These are phyloP conservation scores for Lecanicillium sp. DNA, from an alignment of 2,329 filamentous ascomycete species.

Conservation along the genomic window DNA sequence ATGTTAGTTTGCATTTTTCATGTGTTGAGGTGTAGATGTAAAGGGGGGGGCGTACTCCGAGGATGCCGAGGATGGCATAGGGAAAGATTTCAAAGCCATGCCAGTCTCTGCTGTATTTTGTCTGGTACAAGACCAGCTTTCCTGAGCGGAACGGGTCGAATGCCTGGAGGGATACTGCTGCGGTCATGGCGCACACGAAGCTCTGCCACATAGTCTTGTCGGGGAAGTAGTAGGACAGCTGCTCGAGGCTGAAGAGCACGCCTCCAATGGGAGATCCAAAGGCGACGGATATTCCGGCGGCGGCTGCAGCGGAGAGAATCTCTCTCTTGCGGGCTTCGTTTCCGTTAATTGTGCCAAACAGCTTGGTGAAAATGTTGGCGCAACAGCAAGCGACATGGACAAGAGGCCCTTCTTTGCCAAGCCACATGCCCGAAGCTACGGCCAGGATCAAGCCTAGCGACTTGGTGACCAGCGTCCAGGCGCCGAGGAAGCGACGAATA, in stretches of 20 bases:
- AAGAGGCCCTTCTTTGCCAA: conserved; percentile 90
- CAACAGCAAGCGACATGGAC: conserved; percentile 97
- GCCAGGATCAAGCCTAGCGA: conserved; percentile 85
- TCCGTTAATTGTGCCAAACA: conserved; percentile 68
- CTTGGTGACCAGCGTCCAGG: conserved; percentile 85
- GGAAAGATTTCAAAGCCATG: conserved; percentile 90
- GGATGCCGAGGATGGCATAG: conserved; percentile 75
- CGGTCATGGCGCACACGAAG: conserved; percentile 99
- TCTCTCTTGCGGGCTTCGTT: conserved; percentile 96
- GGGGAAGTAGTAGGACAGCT: conserved; percentile 94
- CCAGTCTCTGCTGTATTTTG: conserved; percentile 87
- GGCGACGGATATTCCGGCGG: conserved; percentile 86
- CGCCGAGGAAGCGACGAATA: conserved; percentile 76
- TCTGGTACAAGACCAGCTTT: conserved; percentile 92
- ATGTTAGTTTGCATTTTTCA: conserved; percentile 9
- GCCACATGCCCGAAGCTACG: conserved; percentile 90
- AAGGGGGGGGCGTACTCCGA: conserved; percentile 48
- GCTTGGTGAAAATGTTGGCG: conserved; percentile 75
- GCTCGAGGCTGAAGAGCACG: conserved; percentile 93
- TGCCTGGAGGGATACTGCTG: conserved; percentile 84
- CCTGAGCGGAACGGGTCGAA: conserved; percentile 92
- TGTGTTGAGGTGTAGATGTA: not conserved
- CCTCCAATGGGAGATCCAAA: conserved; percentile 93
- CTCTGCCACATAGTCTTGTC: conserved; percentile 99
- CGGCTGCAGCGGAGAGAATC: conserved; percentile 84